Percentiles rank a stretch among this genome's conserved stretches.
phyloP scores from a whole-genome alignment of 352 stramenopile species.

The Phytophthora cryptogea region DNA sequence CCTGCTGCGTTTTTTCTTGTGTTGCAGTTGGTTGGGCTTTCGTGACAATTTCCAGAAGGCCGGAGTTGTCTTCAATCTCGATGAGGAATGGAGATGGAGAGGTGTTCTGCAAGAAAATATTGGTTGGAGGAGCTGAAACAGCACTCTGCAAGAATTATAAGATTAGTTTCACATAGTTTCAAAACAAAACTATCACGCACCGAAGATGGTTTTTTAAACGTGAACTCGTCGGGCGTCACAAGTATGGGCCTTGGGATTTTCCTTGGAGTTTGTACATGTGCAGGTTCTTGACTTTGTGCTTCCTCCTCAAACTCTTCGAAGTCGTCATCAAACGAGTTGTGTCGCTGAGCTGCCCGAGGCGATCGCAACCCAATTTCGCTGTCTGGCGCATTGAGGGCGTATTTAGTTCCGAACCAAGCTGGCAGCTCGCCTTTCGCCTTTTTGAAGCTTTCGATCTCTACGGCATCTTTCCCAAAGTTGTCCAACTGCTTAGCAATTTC shows the following conservation, averaged over 20 bases:
- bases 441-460: slow-evolving; percentile 71
- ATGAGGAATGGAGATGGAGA: slow-evolving; percentile 59
- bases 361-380: slow-evolving; percentile 53
- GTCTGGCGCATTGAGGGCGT: slow-evolving; percentile 61
- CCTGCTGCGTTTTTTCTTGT: slow-evolving; percentile 15
- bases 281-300: slow-evolving; percentile 3
- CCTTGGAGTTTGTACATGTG: slow-evolving; percentile 26
- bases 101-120: slow-evolving; percentile 83
- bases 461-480: slow-evolving; percentile 67
- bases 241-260: slow-evolving; percentile 49
- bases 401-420: slow-evolving; percentile 65
- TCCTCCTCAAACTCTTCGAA: slow-evolving; percentile 33
- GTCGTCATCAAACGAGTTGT: slow-evolving; percentile 45
- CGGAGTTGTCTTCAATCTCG: slow-evolving; percentile 59
- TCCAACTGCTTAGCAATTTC: slow-evolving; percentile 71
- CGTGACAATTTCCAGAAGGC: slow-evolving; percentile 68
- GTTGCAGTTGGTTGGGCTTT: slow-evolving; percentile 17
- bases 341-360: slow-evolving; percentile 39
- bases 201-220: slow-evolving; percentile 59
- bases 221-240: slow-evolving; percentile 60
- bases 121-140: slow-evolving; percentile 47
- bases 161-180: background rate
- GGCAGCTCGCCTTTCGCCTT: slow-evolving; percentile 64
- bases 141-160: slow-evolving; percentile 11
- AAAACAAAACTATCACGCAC: slow-evolving; percentile 15